Base-by-base conservation (phyloP, 1,284 basidiomycete genomes). In the Rhodotorula sp. region DNA sequence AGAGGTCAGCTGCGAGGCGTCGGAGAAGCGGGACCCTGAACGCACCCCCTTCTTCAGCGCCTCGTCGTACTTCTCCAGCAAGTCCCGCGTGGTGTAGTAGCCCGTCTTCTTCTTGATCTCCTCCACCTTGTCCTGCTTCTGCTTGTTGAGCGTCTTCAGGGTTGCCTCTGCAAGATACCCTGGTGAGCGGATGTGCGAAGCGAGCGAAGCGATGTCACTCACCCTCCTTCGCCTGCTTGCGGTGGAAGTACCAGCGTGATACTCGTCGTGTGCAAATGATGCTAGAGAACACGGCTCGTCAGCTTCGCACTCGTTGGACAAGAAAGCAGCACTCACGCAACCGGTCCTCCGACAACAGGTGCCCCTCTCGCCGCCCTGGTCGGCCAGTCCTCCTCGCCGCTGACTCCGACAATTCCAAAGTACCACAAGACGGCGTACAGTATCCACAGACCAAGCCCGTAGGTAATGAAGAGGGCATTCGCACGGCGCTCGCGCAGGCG, bases 41-140 rank as follows among this genome's bases (percentile, higher is more conserved):
- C 71, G 61, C 49, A 72, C 68, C 11, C 60, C 60, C 22, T 68
- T 73, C 56, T 66, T 68, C 29, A 68, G 36, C 13, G 81, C 78
- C 52, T 90, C 89, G 73, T 96, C 95, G 78, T 98, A 98, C 68
- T 88, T 87, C 79, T 97, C 93, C 22, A 99, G 84, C 58, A 99
- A 85, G 76, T 89, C 90, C 62, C 91, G 88, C 24, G 94, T 95
- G 34, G 88, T 87, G 79, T 99, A 93, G 81, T 91, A 99, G 77
- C 95, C 94, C 0, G 94, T 97, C 77, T 92, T 93, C 82, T 92
- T 91, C 84, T 99, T 99, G 76, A 99, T 91, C 78, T 97, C 94
- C 75, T 96, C 94, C 39, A 99, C 86, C 79, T 92, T 94, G 51
- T 86, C 86, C 48, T 90, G 87, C 76, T 94, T 92, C 77, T 90